Evolutionary conservation across 2,329 filamentous ascomycete species (phyloP), one percentile per base, ranked within the genome.

Genomic region (Pyrenochaeta sp.): DNA sequence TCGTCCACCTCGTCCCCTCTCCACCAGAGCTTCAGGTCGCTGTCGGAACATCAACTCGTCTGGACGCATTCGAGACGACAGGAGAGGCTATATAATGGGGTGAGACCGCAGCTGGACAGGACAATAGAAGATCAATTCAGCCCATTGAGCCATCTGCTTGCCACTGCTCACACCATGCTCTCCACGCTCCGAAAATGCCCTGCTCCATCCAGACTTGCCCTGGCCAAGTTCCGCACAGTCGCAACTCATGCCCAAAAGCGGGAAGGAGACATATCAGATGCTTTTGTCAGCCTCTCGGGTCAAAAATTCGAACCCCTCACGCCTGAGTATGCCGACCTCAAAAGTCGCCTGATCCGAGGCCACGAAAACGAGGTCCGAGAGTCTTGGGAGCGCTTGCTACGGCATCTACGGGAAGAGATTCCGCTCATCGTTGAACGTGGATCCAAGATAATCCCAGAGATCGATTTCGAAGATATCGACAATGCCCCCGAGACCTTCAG

Each of bases 401-500:
- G 52, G 22, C 60, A 71, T 7, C 53, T 80, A 18, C 67, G 69
- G 19, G 66, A 76, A 40, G 76, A 79, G 46, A 73, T 77, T 17
- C 70, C 72, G 26, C 58, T 70, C 24, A 77, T 79, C 21, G 66
- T 68, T 10, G 67, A 72, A 46, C 63, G 67, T 10, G 72, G 74
- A 8, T 71, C 73, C 8, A 69, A 66, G 11, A 61, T 73, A 29
- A 69, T 80, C 11, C 77, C 77, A 0, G 69, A 76, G 44, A 78
- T 79, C 24, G 59, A 77, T 38, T 79, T 75, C 63, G 69, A 71
- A 20, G 74, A 78, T 30, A 64, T 79, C 11, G 68, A 67, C 3
- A 69, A 74, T 40, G 76, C 79, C 37, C 77, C 81, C 2, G 72
- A 78, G 17, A 72, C 77, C 1, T 88, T 88, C 63, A 76, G 74